Conservation (phyloP, 2,329 filamentous ascomycete species). For the Verticillium nubilum region DNA sequence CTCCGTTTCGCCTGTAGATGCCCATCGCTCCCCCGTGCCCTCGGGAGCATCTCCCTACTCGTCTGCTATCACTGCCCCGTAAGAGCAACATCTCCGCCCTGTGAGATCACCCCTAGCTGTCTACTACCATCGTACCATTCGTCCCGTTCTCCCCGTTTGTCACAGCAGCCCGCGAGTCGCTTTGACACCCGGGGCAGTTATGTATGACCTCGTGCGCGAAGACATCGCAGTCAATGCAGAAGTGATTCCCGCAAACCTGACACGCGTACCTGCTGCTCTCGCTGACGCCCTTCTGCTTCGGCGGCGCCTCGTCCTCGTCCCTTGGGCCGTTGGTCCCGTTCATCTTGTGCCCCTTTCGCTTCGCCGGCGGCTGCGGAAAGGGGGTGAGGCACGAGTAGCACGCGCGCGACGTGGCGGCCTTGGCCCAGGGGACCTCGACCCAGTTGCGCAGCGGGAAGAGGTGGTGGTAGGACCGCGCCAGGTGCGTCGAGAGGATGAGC, state of each 20-base stretch:
- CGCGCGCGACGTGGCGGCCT: constrained; percentile 54
- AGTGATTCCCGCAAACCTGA: constrained; percentile 79
- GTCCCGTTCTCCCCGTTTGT: constrained; percentile 24
- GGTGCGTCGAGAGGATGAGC: constrained; percentile 87
- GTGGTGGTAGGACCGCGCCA: constrained; percentile 90
- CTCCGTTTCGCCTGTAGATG: no score
- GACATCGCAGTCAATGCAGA: constrained; percentile 97
- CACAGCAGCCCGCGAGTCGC: constrained; percentile 32
- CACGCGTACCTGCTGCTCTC: constrained; percentile 88
- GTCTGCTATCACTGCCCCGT: no score
- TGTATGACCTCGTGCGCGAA: constrained; percentile 92
- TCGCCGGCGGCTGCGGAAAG: constrained; percentile 54
- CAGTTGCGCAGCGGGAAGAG: constrained; percentile 87
- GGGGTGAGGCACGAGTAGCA: constrained; percentile 74
- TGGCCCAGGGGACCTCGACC: constrained; percentile 80
- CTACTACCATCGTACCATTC: constrained; percentile 40
- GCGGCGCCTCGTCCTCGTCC: constrained; percentile 10
- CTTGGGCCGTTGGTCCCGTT: constrained; percentile 6
- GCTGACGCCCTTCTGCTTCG: constrained; percentile 58
- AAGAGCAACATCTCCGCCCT: not conserved
- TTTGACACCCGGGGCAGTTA: constrained; percentile 88
- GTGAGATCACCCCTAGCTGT: constrained; percentile 15
- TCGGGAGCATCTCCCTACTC: no score
- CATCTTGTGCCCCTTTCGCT: constrained; percentile 10
- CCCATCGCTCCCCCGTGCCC: no score